phyloP scores from a whole-genome alignment of 352 stramenopile species.

The Pythium grandisporangium region DNA sequence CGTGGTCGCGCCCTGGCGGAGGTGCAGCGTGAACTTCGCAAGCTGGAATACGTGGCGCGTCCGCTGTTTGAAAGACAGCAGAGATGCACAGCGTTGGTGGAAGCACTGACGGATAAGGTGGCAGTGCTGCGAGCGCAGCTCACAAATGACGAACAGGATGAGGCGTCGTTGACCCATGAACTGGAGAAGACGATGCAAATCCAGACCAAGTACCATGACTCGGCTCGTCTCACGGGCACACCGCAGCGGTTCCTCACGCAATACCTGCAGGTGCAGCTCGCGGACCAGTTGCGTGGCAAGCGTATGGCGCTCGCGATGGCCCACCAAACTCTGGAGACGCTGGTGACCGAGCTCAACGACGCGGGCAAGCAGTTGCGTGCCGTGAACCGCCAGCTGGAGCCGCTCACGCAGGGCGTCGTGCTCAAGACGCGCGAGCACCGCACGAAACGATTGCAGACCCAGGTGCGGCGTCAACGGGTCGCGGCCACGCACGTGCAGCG shows the following conservation, averaged over 20 bases:
- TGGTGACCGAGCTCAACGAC: conserved; percentile 53
- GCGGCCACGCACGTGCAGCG: conserved; percentile 74
- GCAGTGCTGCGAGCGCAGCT: conserved; percentile 26
- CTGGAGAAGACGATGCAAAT: conserved; percentile 80
- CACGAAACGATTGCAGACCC: conserved; percentile 48
- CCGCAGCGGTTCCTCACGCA: conserved; percentile 90
- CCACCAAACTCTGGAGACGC: conserved; percentile 32
- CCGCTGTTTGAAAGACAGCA: conserved; percentile 59
- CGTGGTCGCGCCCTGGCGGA: conserved; percentile 59
- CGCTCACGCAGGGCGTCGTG: conserved; percentile 76
- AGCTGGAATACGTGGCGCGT: conserved; percentile 61
- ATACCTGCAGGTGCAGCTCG: conserved; percentile 87
- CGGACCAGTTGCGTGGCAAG: conserved; percentile 71
- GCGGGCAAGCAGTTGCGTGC: conserved; percentile 58
- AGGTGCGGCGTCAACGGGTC: conserved; percentile 52
- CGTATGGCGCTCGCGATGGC: conserved; percentile 57
- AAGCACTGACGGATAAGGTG: conserved; percentile 44
- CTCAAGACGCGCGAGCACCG: conserved; percentile 69
- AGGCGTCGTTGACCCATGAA: conserved; percentile 47
- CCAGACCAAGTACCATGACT: conserved; percentile 83
- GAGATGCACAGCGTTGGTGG: conserved; percentile 25
- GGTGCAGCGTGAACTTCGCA: conserved; percentile 61
- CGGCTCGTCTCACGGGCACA: conserved; percentile 75
- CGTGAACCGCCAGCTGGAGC: conserved; percentile 70
- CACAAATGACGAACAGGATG: conserved; percentile 33